Evolutionary conservation across 1,139 yeast genomes (phyloP).

Genomic region (Protomyces arabidopsidicola): DNA sequence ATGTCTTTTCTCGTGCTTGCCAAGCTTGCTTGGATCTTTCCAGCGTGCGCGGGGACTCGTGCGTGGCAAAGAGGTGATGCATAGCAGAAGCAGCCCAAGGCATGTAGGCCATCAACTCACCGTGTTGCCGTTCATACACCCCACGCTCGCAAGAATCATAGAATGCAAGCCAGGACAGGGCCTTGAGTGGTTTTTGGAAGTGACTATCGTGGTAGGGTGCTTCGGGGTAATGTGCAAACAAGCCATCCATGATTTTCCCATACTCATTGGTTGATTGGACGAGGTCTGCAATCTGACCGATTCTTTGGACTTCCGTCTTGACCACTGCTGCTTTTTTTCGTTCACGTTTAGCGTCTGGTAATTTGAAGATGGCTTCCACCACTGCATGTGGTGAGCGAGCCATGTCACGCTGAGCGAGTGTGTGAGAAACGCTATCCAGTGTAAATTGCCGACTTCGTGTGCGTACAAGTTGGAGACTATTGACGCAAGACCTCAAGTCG

Average conservation of each 20-base stretch:
- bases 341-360: constrained; percentile 19
- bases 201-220: constrained; percentile 62
- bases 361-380: constrained; percentile 19
- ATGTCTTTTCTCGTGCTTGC: constrained; percentile 33
- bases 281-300: constrained; percentile 48
- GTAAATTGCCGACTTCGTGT: constrained; percentile 11
- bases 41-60: constrained; percentile 27
- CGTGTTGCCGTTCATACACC: constrained; percentile 45
- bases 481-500: constrained; percentile 81
- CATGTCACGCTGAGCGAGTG: constrained; percentile 31
- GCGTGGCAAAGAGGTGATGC: constrained; percentile 61
- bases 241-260: constrained; percentile 49
- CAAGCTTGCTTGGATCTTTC: constrained; percentile 31
- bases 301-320: constrained; percentile 35
- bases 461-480: constrained; percentile 55
- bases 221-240: constrained; percentile 59
- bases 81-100: constrained; percentile 59
- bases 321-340: constrained; percentile 13
- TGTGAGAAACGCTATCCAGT: constrained; percentile 10
- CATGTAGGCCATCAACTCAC: constrained; percentile 54
- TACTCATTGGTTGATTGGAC: constrained; percentile 48
- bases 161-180: constrained; percentile 75
- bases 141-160: constrained; percentile 52
- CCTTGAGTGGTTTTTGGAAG: constrained; percentile 55
- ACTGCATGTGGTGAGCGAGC: constrained; percentile 16